phyloP scores from a whole-genome alignment of 805 yeast species.

The Saturnispora hagleri region DNA sequence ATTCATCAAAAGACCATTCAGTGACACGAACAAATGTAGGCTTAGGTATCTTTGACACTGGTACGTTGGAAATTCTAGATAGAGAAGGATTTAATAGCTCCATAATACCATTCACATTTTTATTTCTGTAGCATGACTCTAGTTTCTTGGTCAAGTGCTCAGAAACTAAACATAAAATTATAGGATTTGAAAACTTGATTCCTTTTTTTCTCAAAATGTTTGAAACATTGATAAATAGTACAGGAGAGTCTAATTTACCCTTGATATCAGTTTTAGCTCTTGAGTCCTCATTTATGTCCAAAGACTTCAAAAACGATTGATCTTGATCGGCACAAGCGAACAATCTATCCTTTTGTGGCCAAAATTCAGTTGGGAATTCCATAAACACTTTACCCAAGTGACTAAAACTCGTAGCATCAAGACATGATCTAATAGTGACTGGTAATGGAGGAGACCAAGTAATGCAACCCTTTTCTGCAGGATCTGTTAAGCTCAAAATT shows the following conservation, averaged over 20 bases:
- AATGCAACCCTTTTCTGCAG: slow-evolving; percentile 21
- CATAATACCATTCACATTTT: slow-evolving; percentile 35
- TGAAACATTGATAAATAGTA: slow-evolving; percentile 25
- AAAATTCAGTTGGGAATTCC: slow-evolving; percentile 38
- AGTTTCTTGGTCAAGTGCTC: slow-evolving; percentile 41
- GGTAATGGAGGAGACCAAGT: slow-evolving; percentile 31
- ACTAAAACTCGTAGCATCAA: slow-evolving; percentile 30
- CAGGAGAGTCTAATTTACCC: slow-evolving; percentile 17
- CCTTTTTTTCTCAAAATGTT: slow-evolving; percentile 9
- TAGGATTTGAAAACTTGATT: slow-evolving; percentile 25
- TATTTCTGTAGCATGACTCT: slow-evolving; percentile 26
- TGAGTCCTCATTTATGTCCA: not conserved
- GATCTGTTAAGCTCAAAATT: slow-evolving; percentile 30
- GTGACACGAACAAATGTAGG: slow-evolving; percentile 26
- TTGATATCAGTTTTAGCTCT: not conserved
- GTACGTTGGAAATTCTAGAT: slow-evolving; percentile 22
- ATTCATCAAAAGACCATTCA: slow-evolving; percentile 46
- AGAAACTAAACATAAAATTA: slow-evolving; percentile 38
- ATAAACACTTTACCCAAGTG: slow-evolving; percentile 39
- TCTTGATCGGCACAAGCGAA: slow-evolving; percentile 26
- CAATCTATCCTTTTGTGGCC: slow-evolving; percentile 33
- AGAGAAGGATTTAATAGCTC: slow-evolving; percentile 35
- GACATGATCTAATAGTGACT: slow-evolving; percentile 7
- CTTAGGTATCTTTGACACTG: slow-evolving; percentile 14
- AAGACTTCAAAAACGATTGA: slow-evolving; percentile 14